phyloP scores from a whole-genome alignment of 2,329 filamentous ascomycete species.

The Sporothrix pallida region DNA sequence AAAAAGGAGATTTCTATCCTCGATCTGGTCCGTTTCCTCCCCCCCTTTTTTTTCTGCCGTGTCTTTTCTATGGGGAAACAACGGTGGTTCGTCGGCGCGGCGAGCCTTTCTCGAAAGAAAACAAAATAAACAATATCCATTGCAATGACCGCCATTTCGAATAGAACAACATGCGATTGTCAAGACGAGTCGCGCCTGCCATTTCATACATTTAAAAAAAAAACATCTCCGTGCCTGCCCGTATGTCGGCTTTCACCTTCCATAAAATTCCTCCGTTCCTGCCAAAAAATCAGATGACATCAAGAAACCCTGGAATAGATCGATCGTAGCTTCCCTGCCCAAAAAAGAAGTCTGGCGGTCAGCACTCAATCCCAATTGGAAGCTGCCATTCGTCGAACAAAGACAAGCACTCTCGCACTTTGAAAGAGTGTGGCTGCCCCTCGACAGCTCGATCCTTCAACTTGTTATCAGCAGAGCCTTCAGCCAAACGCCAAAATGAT shows the following conservation, averaged over 20 bases:
- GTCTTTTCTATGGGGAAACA: not conserved
- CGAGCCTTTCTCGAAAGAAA: not conserved
- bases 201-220: no score
- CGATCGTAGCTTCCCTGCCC: not conserved
- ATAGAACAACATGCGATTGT: not conserved
- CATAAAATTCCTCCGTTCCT: not conserved
- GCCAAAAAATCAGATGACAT: conserved; percentile 1
- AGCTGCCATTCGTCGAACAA: conserved; percentile 5
- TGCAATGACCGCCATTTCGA: conserved; percentile 14
- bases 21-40: conserved; percentile 1
- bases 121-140: conserved; percentile 7
- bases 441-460: not conserved
- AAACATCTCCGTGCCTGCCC: not conserved
- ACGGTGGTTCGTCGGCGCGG: not conserved
- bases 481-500: not conserved
- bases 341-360: not conserved
- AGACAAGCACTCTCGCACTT: not conserved
- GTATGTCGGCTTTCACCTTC: not conserved
- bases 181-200: no score
- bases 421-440: not conserved
- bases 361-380: not conserved
- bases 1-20: not conserved
- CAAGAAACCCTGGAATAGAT: not conserved
- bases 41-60: conserved; percentile 13
- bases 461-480: not conserved